phyloP scores from a whole-genome alignment of 2,329 filamentous ascomycete species.

The Curvularia lunata region DNA sequence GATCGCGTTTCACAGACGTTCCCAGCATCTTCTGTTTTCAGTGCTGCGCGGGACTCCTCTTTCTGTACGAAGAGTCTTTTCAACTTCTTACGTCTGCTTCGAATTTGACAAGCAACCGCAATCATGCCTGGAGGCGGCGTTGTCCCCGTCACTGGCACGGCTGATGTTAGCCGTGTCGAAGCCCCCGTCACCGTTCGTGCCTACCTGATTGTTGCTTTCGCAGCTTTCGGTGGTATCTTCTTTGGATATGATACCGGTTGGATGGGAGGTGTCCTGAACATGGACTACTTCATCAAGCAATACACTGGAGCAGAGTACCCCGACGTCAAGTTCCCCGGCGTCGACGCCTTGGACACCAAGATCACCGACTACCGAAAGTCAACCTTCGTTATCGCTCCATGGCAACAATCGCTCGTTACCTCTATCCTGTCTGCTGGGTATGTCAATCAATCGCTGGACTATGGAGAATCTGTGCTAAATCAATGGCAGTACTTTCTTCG shows the following conservation, averaged over 20 bases:
- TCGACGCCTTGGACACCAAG: conserved; percentile 64
- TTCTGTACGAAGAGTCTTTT: conserved; percentile 25
- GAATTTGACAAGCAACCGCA: conserved; percentile 24
- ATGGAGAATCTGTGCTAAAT: background rate
- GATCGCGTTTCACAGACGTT: conserved; percentile 29
- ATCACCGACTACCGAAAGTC: conserved; percentile 64
- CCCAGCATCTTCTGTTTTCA: conserved; percentile 31
- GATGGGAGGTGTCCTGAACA: conserved; percentile 69
- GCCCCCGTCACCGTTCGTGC: conserved; percentile 57
- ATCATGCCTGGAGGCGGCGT: conserved; percentile 48
- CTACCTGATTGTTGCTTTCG: conserved; percentile 57
- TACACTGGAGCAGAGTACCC: conserved; percentile 44
- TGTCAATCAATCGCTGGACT: background rate
- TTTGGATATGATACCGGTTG: conserved; percentile 82
- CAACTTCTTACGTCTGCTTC: conserved; percentile 15
- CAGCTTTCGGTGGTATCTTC: conserved; percentile 62
- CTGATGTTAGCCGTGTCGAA: conserved; percentile 63
- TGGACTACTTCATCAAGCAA: conserved; percentile 49
- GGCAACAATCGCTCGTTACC: conserved; percentile 66
- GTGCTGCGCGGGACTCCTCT: conserved; percentile 31
- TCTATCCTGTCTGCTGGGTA: conserved; percentile 73
- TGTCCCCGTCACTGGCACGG: conserved; percentile 45
- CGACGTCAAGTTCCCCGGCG: conserved; percentile 48
- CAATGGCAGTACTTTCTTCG: conserved; percentile 69
- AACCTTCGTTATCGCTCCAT: conserved; percentile 38